Conservation (phyloP, 306 rosid genomes). For the Gastrolobium bilobum region DNA sequence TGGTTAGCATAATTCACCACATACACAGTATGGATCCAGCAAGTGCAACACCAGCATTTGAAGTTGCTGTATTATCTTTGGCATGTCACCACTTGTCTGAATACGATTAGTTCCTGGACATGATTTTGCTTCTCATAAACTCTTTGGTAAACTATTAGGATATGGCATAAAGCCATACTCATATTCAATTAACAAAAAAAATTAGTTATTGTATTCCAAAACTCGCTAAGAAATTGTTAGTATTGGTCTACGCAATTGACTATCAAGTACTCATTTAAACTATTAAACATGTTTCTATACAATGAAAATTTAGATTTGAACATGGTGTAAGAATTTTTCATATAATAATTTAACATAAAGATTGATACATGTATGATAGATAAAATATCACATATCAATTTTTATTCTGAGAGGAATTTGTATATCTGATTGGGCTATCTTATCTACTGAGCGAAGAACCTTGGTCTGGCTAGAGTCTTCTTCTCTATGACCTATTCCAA, state of each 20-base stretch:
- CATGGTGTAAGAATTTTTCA: too few species aligned
- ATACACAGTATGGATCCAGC: background rate
- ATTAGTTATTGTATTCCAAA: background rate
- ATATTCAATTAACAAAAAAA: background rate
- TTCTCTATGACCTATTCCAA: too few species aligned
- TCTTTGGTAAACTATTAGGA: background rate
- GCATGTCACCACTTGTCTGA: slow-evolving; percentile 16
- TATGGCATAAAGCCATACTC: background rate
- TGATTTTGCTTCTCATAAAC: slow-evolving; percentile 1
- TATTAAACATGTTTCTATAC: background rate
- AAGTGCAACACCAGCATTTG: background rate
- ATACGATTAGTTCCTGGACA: background rate
- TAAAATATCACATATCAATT: too few species aligned
- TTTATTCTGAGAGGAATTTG: too few species aligned
- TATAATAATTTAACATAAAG: too few species aligned
- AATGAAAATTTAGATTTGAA: background rate
- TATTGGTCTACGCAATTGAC: background rate
- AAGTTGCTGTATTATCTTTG: background rate
- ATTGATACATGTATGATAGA: too few species aligned
- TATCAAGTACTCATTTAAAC: background rate
- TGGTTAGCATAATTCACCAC: background rate
- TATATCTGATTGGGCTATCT: too few species aligned
- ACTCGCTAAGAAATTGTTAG: background rate
- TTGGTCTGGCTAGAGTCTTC: too few species aligned
- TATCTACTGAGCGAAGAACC: too few species aligned